Evolutionary conservation across 805 yeast species (phyloP), one percentile per base, ranked within the genome.

Genomic region (Clavispora santaluciae): DNA sequence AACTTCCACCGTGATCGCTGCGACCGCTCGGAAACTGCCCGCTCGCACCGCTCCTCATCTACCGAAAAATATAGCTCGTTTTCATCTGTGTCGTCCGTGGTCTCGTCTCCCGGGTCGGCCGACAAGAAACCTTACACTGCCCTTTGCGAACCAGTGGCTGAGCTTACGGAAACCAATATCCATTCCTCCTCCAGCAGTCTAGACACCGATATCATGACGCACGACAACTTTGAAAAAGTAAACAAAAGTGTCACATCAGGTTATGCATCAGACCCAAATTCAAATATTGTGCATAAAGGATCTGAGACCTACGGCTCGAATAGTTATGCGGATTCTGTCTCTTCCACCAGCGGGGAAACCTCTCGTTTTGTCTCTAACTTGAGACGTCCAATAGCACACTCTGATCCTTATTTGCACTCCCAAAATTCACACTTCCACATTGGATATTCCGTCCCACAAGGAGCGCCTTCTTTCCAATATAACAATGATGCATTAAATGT

Each of bases 1-100:
- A 36, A 44, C 7, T 68, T 68, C 40, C 57, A 54, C 34, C 59
- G 53, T 33, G 73, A 68, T 45, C 53, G 73, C 33, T 68, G 73
- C 48, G 73, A 68, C 33, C 55, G 58, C 43, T 54, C 66, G 3
- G 39, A 44, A 3, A 34, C 35, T 4, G 39, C 33, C 24, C 35
- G 35, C n/a, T 6, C 34, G 3, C 33, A 35, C 20, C 20, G 22
- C 3, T 23, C 21, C 23, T 26, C 37, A 12, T n/a, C 23, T 9
- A 6, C 17, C 4, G n/a, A 22, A 10, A 35, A 35, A 17, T 9
- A n/a, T 8, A 17, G 5, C 24, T 22, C 35, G 5, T 15, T 31
- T 13, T 21, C 33, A 4, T n/a, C 41, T 7, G 28, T 21, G 4
- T 20, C 42, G 8, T 34, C 42, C 12, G 24, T n/a, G 13, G 37